Evolutionary conservation across 345 rosid species (phyloP).

Genomic region (Turritis glabra): DNA sequence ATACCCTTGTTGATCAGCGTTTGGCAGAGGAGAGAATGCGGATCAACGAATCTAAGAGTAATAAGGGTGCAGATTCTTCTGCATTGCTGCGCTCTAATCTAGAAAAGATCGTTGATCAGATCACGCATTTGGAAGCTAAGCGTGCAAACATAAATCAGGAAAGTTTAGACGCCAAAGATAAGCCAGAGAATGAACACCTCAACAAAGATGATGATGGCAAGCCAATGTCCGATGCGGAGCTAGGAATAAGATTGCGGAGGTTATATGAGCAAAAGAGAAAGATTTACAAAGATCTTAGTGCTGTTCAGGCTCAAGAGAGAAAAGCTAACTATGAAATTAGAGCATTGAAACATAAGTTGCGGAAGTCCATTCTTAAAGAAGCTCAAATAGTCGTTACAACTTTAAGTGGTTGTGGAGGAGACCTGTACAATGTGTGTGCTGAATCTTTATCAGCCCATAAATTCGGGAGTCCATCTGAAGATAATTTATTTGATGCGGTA

Average conservation of each 20-base stretch:
- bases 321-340: slow-evolving; percentile 68
- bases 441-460: slow-evolving; percentile 71
- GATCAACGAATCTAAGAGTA: slow-evolving; percentile 47
- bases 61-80: slow-evolving; percentile 51
- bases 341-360: slow-evolving; percentile 67
- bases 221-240: slow-evolving; percentile 66
- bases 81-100: slow-evolving; percentile 62
- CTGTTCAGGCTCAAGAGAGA: slow-evolving; percentile 79
- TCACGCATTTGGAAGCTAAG: slow-evolving; percentile 79
- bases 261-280: slow-evolving; percentile 85
- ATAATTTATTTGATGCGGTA: slow-evolving; percentile 85
- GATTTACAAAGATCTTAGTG: slow-evolving; percentile 78
- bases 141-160: slow-evolving; percentile 77
- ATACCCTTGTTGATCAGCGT: slow-evolving; percentile 89
- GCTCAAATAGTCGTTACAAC: slow-evolving; percentile 96
- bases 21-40: slow-evolving; percentile 70
- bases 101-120: slow-evolving; percentile 77
- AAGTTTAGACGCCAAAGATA: slow-evolving; percentile 49
- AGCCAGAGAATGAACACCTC: slow-evolving; percentile 47
- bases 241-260: slow-evolving; percentile 63
- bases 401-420: slow-evolving; percentile 99
- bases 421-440: slow-evolving; percentile 86
- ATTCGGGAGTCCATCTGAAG: slow-evolving; percentile 74
- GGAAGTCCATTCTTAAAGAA: slow-evolving; percentile 81
- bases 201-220: slow-evolving; percentile 49